Base-by-base conservation (phyloP, 768 basidiomycete genomes). In the Royoungia palumana region DNA sequence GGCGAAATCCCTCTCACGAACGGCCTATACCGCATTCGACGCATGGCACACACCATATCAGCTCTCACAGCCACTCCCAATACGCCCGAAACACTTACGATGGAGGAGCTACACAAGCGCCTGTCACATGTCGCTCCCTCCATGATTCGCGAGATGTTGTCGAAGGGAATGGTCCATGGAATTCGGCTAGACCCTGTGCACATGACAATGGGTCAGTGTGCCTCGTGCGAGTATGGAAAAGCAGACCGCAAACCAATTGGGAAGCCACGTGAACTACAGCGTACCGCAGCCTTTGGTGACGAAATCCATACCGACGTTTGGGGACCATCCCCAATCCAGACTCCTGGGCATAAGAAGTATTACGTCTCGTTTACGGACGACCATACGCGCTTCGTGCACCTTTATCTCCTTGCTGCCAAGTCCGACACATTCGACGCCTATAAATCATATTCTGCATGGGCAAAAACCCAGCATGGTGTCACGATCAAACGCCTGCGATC, bases 161-260 rank as follows among this genome's bases (percentile, higher is more conserved):
- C 35, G 7, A 60, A 69, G 5, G 67, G 64, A 9, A 51, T 62
- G n/a, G n/a, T n/a, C n/a, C n/a, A n/a, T 13, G 70, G 72, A 0
- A 37, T 75, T 1, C 38, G 47, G 6, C 52, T 72, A 10, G 55
- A 65, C 4, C 20, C 45, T 2, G 41, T 47, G 3, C 16, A 56
- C 5, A 54, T 35, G 0, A 47, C 62, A 5, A 47, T 59, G 7
- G 56, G 63, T 40, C 63, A 66, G 22, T 80, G 78, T 50, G 63
- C 75, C 13, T 69, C 72, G 0, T 80, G 78, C 40, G 56, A 72
- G 1, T 72, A 72, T 46, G 75, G 67, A 1, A 80, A 78, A 51
- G 61, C 64, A 0, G 74, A 59, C 0, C 45, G 63, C 0, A 69
- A 70, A 47, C 57, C 70, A 0, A 64, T 64, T 9, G 54, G 64